Percentiles rank a stretch among this genome's conserved stretches.
phyloP scores from a whole-genome alignment of 139 green algal genomes.

The Chlamydomonas urium region DNA sequence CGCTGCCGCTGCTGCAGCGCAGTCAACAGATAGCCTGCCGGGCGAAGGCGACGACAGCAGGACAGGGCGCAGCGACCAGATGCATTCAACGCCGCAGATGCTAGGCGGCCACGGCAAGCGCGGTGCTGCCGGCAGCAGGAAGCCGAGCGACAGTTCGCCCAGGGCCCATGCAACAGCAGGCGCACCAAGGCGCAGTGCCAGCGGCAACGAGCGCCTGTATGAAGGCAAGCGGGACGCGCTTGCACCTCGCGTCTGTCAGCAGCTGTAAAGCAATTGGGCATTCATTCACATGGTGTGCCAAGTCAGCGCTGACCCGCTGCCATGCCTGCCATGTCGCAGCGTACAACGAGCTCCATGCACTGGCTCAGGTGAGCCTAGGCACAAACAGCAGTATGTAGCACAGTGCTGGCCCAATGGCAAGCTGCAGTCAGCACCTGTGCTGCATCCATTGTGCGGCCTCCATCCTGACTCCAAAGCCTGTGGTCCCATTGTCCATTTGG shows the following conservation, averaged over 20 bases:
- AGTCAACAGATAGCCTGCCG: no score
- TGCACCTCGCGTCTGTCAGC: neutral
- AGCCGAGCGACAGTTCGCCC: no score
- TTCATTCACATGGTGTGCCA: neutral
- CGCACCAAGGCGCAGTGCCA: no score
- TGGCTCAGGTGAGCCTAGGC: constrained; percentile 9
- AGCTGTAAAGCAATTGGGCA: neutral
- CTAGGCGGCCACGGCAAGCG: no score
- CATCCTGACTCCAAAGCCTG: neutral
- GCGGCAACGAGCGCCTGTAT: constrained; percentile 86
- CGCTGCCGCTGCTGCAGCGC: no score
- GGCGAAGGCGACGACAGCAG: no score
- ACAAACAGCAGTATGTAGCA: neutral
- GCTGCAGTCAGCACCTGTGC: neutral
- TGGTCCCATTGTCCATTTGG: neutral
- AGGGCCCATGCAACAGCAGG: no score
- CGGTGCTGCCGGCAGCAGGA: no score
- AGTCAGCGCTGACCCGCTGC: neutral
- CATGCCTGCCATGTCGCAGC: constrained; percentile 1
- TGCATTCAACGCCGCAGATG: no score
- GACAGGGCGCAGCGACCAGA: no score
- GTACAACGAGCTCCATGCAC: constrained; percentile 14
- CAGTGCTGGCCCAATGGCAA: neutral
- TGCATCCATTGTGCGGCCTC: neutral
- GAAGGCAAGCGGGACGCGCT: neutral